Conservation (phyloP, 2,329 filamentous ascomycete genomes). For the Eurotiales sp. region DNA sequence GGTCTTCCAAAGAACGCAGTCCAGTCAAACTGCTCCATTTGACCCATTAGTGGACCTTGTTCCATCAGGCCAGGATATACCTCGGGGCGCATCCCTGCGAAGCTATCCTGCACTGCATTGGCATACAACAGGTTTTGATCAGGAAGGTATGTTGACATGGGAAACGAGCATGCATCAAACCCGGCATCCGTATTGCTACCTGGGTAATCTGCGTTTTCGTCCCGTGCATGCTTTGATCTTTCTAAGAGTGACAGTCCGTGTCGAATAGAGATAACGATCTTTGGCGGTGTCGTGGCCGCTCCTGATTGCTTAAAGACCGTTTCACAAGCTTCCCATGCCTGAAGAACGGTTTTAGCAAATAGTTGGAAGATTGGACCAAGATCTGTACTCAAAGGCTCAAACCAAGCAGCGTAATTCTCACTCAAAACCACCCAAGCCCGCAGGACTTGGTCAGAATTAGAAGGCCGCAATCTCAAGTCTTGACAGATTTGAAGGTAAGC, state of each 20-base stretch:
- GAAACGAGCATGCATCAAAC: not conserved
- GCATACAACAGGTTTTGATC: not conserved
- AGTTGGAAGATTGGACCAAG: constrained; percentile 24
- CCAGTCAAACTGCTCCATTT: constrained; percentile 4
- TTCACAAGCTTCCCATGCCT: constrained; percentile 39
- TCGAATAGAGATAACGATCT: constrained; percentile 30
- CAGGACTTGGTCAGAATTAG: constrained; percentile 17
- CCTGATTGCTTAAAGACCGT: not conserved
- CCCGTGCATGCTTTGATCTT: constrained; percentile 1
- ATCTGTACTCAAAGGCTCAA: constrained; percentile 7
- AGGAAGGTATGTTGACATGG: not conserved
- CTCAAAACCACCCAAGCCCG: constrained; percentile 45
- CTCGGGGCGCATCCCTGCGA: not conserved
- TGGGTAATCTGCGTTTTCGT: not conserved
- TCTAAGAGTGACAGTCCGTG: constrained; percentile 19
- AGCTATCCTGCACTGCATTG: not conserved
- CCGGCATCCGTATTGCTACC: not conserved
- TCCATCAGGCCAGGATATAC: not conserved
- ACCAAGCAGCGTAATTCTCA: constrained; percentile 43
- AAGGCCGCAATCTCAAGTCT: constrained; percentile 39
- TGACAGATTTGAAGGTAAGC: constrained; percentile 47
- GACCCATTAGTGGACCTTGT: not conserved
- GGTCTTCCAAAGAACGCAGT: constrained; percentile 6
- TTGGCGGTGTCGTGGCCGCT: constrained; percentile 20
- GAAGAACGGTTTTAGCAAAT: constrained; percentile 38